Conservation (phyloP, 257 asterid species). For the Nicotiana undulata region DNA sequence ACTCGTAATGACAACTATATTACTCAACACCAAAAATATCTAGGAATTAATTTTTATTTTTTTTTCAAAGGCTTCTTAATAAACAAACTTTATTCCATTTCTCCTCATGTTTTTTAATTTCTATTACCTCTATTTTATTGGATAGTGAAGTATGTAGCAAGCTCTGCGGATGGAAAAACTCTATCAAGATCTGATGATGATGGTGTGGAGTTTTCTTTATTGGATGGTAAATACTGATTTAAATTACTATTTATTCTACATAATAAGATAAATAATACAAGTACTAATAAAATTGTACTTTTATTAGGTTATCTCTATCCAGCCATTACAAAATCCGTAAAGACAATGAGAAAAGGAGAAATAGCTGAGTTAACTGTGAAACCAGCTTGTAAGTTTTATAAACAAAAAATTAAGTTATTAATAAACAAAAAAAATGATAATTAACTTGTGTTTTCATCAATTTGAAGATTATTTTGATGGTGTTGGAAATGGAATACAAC, state of each 20-base stretch:
- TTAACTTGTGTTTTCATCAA: background rate
- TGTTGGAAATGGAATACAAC: conserved; percentile 17
- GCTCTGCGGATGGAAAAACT: conserved; percentile 25
- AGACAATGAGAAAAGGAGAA: conserved; percentile 66
- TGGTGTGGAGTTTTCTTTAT: conserved; percentile 35
- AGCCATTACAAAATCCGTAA: conserved; percentile 48
- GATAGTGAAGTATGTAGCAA: conserved; percentile 44
- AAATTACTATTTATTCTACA: background rate
- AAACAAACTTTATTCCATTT: background rate
- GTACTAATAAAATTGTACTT: background rate
- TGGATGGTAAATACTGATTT: conserved; percentile 24
- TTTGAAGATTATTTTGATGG: conserved; percentile 26
- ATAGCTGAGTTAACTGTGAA: conserved; percentile 50
- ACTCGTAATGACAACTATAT: background rate
- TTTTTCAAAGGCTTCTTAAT: too few species aligned
- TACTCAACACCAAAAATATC: background rate
- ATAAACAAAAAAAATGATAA: background rate
- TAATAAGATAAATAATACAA: background rate
- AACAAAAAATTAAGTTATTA: background rate
- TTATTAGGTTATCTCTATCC: conserved; percentile 42
- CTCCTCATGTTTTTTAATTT: background rate
- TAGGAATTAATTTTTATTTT: too few species aligned
- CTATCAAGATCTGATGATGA: conserved; percentile 34
- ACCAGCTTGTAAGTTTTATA: conserved; percentile 38
- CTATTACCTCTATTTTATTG: background rate